phyloP scores from a whole-genome alignment of 352 stramenopile species.

The Hyaloperonospora brassicae region DNA sequence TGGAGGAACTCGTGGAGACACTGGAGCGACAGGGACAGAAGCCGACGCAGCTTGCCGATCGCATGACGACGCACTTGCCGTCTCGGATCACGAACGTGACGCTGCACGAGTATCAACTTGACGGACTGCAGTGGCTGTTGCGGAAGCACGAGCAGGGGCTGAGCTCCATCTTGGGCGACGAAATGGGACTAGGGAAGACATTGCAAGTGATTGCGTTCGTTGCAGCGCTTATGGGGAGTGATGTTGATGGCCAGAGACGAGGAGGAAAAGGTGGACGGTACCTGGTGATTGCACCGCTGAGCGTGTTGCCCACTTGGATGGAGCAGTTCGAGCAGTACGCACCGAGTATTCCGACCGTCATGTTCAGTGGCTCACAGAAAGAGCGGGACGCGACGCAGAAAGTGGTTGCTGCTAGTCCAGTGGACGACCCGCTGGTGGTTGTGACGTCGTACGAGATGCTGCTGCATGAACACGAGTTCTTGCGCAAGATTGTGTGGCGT shows the following conservation, averaged over 20 bases:
- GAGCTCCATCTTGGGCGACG: conserved; percentile 71
- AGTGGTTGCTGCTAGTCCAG: conserved; percentile 8
- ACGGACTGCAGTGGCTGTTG: conserved; percentile 57
- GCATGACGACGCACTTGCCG: conserved; percentile 17
- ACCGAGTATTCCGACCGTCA: conserved; percentile 37
- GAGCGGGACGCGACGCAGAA: conserved; percentile 33
- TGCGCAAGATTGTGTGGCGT: conserved; percentile 38
- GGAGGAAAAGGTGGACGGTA: conserved; percentile 14
- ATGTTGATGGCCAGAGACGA: conserved; percentile 1
- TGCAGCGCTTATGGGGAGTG: conserved; percentile 29
- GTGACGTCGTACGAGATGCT: conserved; percentile 75
- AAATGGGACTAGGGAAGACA: conserved; percentile 82
- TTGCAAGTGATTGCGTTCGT: conserved; percentile 74
- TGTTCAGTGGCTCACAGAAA: conserved; percentile 50
- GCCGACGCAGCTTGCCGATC: conserved; percentile 17
- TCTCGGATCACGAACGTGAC: conserved; percentile 43
- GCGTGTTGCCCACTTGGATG: conserved; percentile 79
- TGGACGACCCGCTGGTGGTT: conserved; percentile 36
- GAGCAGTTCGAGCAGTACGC: conserved; percentile 72
- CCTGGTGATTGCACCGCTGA: conserved; percentile 64
- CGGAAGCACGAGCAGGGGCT: conserved; percentile 50
- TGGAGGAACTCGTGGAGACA: conserved; percentile 40
- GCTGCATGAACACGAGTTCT: conserved; percentile 50
- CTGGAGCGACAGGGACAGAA: conserved; percentile 30
- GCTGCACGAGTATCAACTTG: conserved; percentile 64